These are phyloP conservation scores for Neonectria ditissima DNA, from an alignment of 2,329 filamentous ascomycete genomes.

Conservation along the genomic window DNA sequence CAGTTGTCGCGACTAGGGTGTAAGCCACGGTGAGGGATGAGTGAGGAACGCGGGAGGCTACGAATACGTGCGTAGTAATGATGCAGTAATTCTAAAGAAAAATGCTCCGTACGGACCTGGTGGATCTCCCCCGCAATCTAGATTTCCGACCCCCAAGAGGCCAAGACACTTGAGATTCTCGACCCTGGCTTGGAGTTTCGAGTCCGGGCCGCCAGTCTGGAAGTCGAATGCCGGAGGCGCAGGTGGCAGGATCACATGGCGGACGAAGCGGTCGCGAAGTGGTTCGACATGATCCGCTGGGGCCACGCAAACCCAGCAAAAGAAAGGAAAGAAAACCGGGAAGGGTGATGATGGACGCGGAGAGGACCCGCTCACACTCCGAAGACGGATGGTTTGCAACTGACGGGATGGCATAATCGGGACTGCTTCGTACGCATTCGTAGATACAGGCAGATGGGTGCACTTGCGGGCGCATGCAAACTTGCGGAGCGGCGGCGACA, in stretches of 20 bases:
- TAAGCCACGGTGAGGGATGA: slow-evolving; percentile 21
- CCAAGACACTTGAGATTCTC: slow-evolving; percentile 6
- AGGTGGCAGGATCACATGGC: slow-evolving; percentile 22
- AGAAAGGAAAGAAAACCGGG: slow-evolving; percentile 7
- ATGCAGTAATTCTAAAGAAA: slow-evolving; percentile 9
- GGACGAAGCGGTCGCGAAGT: slow-evolving; percentile 8
- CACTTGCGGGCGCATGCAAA: slow-evolving; percentile 22
- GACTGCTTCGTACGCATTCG: not conserved
- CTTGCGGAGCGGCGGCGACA: not conserved
- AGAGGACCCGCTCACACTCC: not conserved
- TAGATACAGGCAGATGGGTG: slow-evolving; percentile 1
- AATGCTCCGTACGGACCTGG: slow-evolving; percentile 26
- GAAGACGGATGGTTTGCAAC: not conserved
- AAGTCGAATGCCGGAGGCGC: slow-evolving; percentile 18
- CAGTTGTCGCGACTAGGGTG: slow-evolving; percentile 1
- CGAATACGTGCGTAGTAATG: slow-evolving; percentile 9
- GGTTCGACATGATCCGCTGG: slow-evolving; percentile 12
- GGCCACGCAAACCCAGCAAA: slow-evolving; percentile 23
- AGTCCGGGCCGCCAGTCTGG: slow-evolving; percentile 1
- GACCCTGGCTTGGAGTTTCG: slow-evolving; percentile 4
- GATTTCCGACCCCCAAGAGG: slow-evolving; percentile 18
- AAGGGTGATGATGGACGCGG: not conserved
- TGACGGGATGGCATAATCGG: not conserved
- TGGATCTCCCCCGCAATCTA: slow-evolving; percentile 39
- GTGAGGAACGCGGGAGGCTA: slow-evolving; percentile 2